phyloP scores from a whole-genome alignment of 176 grass and related monocot species.

The Themeda triandra region DNA sequence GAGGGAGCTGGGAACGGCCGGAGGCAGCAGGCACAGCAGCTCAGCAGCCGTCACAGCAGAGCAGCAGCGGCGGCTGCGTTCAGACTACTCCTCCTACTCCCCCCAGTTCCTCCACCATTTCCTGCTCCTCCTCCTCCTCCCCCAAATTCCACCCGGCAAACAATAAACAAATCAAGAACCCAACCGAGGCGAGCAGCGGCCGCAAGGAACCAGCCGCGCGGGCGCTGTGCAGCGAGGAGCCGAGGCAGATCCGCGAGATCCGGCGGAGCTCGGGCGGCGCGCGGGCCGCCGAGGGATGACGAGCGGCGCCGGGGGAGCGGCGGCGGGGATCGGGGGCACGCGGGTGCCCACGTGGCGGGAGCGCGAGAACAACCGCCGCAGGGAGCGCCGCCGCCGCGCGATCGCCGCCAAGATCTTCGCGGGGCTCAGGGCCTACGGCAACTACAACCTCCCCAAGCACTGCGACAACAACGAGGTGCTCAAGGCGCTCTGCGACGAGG shows the following conservation, averaged over 20 bases:
- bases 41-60: not conserved
- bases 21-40: not conserved
- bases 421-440: constrained; percentile 81
- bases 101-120: not conserved
- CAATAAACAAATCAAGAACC: constrained; percentile 25
- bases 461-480: constrained; percentile 99
- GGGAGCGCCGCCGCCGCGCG: constrained; percentile 87
- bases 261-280: no score
- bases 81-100: constrained; percentile 1
- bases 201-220: not conserved
- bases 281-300: constrained; percentile 17
- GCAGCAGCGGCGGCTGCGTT: constrained; percentile 34
- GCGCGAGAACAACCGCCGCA: constrained; percentile 91
- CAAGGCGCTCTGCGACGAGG: constrained; percentile 99
- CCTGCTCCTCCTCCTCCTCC: not conserved
- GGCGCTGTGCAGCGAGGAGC: no score
- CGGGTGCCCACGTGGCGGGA: constrained; percentile 96
- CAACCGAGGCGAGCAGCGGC: not conserved
- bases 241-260: constrained; percentile 23
- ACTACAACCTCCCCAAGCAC: constrained; percentile 97
- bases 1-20: not conserved
- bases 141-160: constrained; percentile 25
- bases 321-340: constrained; percentile 55
- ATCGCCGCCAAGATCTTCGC: constrained; percentile 96
- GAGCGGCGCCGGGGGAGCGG: constrained; percentile 18